phyloP scores from a whole-genome alignment of 768 basidiomycete genomes.

The Leccinellum luteum region DNA sequence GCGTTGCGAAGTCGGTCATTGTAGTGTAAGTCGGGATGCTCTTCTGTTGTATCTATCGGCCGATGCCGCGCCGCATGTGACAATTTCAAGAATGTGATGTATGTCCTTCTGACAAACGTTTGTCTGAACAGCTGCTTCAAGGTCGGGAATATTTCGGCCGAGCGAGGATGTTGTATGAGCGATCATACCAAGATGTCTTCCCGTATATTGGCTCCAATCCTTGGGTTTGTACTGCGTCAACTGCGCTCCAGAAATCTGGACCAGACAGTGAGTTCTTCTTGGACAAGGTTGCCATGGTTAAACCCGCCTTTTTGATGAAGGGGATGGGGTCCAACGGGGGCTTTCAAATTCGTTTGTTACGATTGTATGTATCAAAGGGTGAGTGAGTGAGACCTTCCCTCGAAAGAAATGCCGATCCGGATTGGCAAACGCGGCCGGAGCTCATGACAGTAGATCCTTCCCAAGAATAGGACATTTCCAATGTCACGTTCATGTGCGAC shows the following conservation, averaged over 20 bases:
- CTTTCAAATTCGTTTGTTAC: constrained; percentile 2
- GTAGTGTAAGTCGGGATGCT: background rate
- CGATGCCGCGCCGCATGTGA: constrained; percentile 3
- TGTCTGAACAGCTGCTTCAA: background rate
- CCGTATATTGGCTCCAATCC: background rate
- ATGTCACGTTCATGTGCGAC: constrained; percentile 15
- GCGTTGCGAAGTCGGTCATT: background rate
- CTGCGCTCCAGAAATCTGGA: background rate
- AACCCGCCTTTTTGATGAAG: background rate
- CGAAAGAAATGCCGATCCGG: background rate
- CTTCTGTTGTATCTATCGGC: constrained; percentile 4
- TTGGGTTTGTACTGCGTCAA: background rate
- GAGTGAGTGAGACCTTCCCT: background rate
- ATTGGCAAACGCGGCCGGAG: constrained; percentile 5
- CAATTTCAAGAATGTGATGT: constrained; percentile 4
- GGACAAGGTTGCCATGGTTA: background rate
- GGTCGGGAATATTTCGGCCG: background rate
- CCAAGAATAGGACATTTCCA: constrained; percentile 20
- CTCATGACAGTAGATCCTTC: constrained; percentile 16
- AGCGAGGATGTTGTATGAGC: background rate
- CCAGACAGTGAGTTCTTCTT: background rate
- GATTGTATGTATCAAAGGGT: background rate
- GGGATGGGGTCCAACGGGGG: background rate
- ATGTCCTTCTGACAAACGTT: background rate
- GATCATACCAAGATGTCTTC: background rate